These are phyloP conservation scores for Colletotrichum trifolii DNA, from an alignment of 2,329 filamentous ascomycete genomes.

Conservation along the genomic window DNA sequence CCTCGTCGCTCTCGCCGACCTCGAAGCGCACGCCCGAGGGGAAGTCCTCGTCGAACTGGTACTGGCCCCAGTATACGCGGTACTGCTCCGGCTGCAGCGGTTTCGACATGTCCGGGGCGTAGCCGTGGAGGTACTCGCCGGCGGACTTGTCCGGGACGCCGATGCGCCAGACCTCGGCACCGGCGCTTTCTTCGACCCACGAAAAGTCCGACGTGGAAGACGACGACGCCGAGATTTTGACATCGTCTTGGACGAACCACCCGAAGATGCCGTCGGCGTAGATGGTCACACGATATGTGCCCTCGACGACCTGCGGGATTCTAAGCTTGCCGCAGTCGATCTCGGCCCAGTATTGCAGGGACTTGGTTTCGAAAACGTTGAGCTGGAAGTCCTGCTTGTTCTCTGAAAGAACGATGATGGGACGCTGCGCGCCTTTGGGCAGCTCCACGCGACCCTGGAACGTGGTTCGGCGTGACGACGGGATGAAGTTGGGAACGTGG, in stretches of 20 bases:
- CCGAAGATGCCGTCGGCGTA: constrained; percentile 73
- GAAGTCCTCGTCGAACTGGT: constrained; percentile 70
- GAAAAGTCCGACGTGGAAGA: constrained; percentile 46
- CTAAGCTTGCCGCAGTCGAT: constrained; percentile 59
- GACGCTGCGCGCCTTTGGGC: constrained; percentile 59
- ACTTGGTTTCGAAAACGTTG: constrained; percentile 61
- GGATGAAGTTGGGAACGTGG: constrained; percentile 68
- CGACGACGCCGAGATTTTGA: constrained; percentile 57
- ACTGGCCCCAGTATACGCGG: constrained; percentile 69
- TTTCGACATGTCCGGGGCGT: constrained; percentile 58
- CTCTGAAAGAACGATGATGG: constrained; percentile 64
- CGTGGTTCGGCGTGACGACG: constrained; percentile 60
- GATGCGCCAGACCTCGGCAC: constrained; percentile 70
- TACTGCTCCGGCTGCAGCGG: constrained; percentile 67
- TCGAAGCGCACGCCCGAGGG: constrained; percentile 67
- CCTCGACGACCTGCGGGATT: constrained; percentile 66
- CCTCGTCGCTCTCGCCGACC: constrained; percentile 62
- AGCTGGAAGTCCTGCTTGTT: constrained; percentile 47
- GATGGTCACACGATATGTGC: constrained; percentile 70
- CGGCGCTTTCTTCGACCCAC: constrained; percentile 66
- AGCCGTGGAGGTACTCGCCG: constrained; percentile 70
- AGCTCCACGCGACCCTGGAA: constrained; percentile 62
- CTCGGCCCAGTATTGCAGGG: constrained; percentile 72
- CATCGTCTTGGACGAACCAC: constrained; percentile 64
- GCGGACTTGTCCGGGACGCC: constrained; percentile 70